A percentile compares a stretch with the other conserved stretches of the same genome.
phyloP scores from a whole-genome alignment of 805 yeast species.

The Metschnikowia borealis region DNA sequence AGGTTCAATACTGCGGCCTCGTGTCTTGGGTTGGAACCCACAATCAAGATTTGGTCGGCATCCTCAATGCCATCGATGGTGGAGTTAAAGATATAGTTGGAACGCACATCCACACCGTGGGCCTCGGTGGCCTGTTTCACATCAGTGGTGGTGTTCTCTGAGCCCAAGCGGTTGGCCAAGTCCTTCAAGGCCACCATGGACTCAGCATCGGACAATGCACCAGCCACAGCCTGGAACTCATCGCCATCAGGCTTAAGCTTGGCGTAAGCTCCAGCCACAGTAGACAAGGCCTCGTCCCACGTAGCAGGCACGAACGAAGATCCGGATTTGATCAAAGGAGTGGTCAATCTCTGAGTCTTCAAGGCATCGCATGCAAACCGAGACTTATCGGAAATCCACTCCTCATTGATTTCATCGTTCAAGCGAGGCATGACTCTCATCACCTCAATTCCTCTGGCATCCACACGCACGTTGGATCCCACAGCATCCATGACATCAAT shows the following conservation, averaged over 20 bases:
- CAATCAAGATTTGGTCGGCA: constrained; percentile 74
- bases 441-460: constrained; percentile 81
- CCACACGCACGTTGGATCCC: constrained; percentile 81
- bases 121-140: constrained; percentile 52
- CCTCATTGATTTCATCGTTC: constrained; percentile 84
- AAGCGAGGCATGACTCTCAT: constrained; percentile 83
- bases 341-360: constrained; percentile 79
- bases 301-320: constrained; percentile 68
- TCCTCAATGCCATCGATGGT: constrained; percentile 75
- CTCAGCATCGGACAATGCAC: constrained; percentile 81
- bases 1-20: constrained; percentile 88
- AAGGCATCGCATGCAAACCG: constrained; percentile 84
- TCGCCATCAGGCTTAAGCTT: constrained; percentile 56
- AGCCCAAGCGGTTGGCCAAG: constrained; percentile 67
- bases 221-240: constrained; percentile 78
- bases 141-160: constrained; percentile 78
- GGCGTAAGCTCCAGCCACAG: constrained; percentile 59
- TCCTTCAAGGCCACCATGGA: constrained; percentile 79
- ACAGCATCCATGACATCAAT: constrained; percentile 80
- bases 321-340: constrained; percentile 71
- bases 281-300: constrained; percentile 81
- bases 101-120: constrained; percentile 69
- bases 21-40: constrained; percentile 85
- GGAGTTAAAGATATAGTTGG: constrained; percentile 78
- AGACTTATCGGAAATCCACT: constrained; percentile 87